Evolutionary conservation across 306 rosid species (phyloP), one percentile per base, ranked within the genome.

Genomic region (Prunus padus): DNA sequence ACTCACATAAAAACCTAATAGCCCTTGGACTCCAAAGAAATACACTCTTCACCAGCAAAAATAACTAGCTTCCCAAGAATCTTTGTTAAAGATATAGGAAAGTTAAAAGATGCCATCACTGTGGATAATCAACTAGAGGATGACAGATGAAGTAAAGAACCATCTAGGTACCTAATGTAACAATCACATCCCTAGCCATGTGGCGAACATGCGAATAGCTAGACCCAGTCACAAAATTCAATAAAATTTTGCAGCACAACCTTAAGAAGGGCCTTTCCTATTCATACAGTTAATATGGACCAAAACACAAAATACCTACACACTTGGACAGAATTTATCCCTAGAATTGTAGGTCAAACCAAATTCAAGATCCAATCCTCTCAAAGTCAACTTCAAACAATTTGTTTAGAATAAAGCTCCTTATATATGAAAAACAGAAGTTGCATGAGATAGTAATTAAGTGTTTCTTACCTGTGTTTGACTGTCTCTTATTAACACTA

Each of bases 401-500:
- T 5, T 5, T 18, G 2, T 40, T 11, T 54, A 4, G 11, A n/a
- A 74, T 12, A 31, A 12, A 20, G 57, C 49, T 52, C 55, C 46
- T 30, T 26, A 56, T 5, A 3, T 57, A 59, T 15, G 6, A 66
- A 73, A 67, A 67, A 20, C 37, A 66, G 45, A 67, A 76, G 64
- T 16, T 61, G 77, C 51, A 54, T 67, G 81, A 60, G 44, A 69
- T 65, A 76, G 66, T 45, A 85, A 72, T 70, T 68, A 11, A 54
- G 52, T 64, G 72, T 79, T 73, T 62, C 89, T 90, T 85, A 95
- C 99, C 99, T 90, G 97, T 90, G 85, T 89, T 90, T 77, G 97
- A 79, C 92, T 92, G 97, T 85, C 99, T 88, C 93, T 88, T 92
- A 88, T 89, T 90, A 87, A 86, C 93, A 82, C 90, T 91, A 85